Conservation (phyloP, 2,329 filamentous ascomycete genomes). For the Venturia carpophila region DNA sequence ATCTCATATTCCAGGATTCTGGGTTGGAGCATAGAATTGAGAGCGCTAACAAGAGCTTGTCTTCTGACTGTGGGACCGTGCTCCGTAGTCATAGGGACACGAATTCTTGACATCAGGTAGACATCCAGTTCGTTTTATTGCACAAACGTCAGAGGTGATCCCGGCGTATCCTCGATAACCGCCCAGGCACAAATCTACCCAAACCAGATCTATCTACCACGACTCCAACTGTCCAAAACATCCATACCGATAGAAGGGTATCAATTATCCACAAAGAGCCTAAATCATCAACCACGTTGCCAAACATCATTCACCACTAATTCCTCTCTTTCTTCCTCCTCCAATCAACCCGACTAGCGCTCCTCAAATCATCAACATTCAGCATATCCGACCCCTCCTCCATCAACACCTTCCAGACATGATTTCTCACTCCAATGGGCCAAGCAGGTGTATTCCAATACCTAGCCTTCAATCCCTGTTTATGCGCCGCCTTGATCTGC, state of each 20-base stretch:
- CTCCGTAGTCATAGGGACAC: too few relatives aligned
- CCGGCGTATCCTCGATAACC: too few relatives aligned
- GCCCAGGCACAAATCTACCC: too few relatives aligned
- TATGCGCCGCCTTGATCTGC: conserved; percentile 46
- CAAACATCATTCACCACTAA: not conserved
- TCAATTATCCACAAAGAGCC: not conserved
- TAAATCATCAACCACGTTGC: not conserved
- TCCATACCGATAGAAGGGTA: not conserved
- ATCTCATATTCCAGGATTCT: too few relatives aligned
- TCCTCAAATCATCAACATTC: conserved; percentile 50
- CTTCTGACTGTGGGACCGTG: too few relatives aligned
- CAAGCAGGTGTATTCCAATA: conserved; percentile 52
- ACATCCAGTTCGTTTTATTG: too few relatives aligned
- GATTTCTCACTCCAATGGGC: conserved; percentile 47
- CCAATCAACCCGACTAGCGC: conserved; percentile 44
- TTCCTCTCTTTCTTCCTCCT: conserved; percentile 21
- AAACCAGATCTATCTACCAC: not conserved
- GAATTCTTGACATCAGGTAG: too few relatives aligned
- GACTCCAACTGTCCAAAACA: not conserved
- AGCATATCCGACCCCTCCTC: conserved; percentile 49
- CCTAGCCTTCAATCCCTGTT: conserved; percentile 45
- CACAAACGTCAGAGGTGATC: too few relatives aligned
- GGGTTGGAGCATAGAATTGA: too few relatives aligned
- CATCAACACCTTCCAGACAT: conserved; percentile 47
- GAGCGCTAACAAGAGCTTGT: too few relatives aligned